Evolutionary conservation across 1,139 yeast genomes (phyloP).

Genomic region (Magnusiomyces suaveolens): DNA sequence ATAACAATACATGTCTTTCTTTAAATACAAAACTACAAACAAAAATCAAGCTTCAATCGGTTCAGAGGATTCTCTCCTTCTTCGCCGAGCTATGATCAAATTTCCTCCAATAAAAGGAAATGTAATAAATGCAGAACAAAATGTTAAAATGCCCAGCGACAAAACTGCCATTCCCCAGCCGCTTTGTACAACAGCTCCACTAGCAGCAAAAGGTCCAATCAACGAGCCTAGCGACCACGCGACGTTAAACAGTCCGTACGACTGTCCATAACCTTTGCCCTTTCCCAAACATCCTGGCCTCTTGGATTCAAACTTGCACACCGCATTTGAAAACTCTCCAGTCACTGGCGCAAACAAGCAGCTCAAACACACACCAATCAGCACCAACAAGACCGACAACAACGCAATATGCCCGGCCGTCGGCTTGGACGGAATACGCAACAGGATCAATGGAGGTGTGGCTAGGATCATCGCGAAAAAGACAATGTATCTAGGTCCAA

Average conservation of each 20-base stretch:
- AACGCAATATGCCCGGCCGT: constrained; percentile 25
- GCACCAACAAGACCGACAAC: constrained; percentile 26
- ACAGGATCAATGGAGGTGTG: constrained; percentile 24
- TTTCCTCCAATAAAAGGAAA: constrained; percentile 26
- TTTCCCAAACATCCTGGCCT: constrained; percentile 29
- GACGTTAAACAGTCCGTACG: constrained; percentile 32
- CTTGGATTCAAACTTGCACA: constrained; percentile 21
- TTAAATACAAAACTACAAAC: no score
- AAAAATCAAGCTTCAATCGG: no score
- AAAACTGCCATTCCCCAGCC: constrained; percentile 27
- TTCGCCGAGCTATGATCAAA: constrained; percentile 6
- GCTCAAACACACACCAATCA: constrained; percentile 25
- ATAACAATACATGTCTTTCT: no score
- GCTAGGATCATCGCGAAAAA: constrained; percentile 23
- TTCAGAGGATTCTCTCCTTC: no score
- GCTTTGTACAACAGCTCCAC: constrained; percentile 19
- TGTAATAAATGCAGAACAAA: constrained; percentile 23
- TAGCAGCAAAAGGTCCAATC: constrained; percentile 31
- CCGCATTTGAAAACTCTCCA: constrained; percentile 28
- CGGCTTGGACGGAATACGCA: constrained; percentile 27
- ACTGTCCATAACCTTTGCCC: constrained; percentile 32
- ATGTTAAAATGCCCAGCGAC: constrained; percentile 24
- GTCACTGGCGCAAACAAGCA: constrained; percentile 25
- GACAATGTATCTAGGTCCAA: constrained; percentile 27
- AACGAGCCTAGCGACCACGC: constrained; percentile 30